Percentiles rank a stretch among this genome's conserved stretches.
Evolutionary conservation across 2,329 filamentous ascomycete genomes (phyloP).

Genomic region (Didymellaceae sp.): DNA sequence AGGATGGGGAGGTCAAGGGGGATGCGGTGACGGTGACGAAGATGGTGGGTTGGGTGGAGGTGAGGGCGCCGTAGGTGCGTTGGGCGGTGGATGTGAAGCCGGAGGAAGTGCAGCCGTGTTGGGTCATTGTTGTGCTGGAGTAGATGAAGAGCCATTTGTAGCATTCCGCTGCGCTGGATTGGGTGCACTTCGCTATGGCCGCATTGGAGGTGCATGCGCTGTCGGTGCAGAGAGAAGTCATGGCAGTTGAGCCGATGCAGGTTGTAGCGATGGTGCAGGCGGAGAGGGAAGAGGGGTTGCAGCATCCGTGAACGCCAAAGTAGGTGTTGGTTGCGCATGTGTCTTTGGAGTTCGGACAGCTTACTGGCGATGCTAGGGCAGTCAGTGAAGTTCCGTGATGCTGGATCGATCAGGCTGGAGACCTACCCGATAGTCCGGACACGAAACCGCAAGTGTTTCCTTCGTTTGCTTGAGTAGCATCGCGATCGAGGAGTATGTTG

Average conservation of each 20-base stretch:
- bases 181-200: conserved; percentile 41
- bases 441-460: conserved; percentile 43
- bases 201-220: conserved; percentile 30
- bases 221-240: conserved; percentile 38
- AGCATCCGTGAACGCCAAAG: conserved; percentile 45
- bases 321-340: conserved; percentile 45
- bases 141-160: conserved; percentile 40
- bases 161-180: conserved; percentile 29
- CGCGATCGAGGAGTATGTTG: conserved; percentile 38
- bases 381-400: conserved; percentile 15
- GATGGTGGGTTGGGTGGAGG: background rate
- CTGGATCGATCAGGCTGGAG: background rate
- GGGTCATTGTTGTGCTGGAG: conserved; percentile 33
- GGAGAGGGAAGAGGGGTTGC: conserved; percentile 27
- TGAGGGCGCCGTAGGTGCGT: conserved; percentile 16
- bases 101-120: conserved; percentile 38
- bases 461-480: conserved; percentile 15
- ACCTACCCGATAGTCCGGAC: conserved; percentile 35
- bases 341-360: conserved; percentile 32
- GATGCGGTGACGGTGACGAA: conserved; percentile 10
- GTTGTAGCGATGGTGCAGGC: conserved; percentile 40
- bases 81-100: conserved; percentile 28
- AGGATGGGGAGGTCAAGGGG: background rate
- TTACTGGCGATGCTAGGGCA: conserved; percentile 35
- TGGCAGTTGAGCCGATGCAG: conserved; percentile 36